Evolutionary conservation across 805 yeast genomes (phyloP), one percentile per base, ranked within the genome.

Genomic region (Suhomyces tanzawaensis): DNA sequence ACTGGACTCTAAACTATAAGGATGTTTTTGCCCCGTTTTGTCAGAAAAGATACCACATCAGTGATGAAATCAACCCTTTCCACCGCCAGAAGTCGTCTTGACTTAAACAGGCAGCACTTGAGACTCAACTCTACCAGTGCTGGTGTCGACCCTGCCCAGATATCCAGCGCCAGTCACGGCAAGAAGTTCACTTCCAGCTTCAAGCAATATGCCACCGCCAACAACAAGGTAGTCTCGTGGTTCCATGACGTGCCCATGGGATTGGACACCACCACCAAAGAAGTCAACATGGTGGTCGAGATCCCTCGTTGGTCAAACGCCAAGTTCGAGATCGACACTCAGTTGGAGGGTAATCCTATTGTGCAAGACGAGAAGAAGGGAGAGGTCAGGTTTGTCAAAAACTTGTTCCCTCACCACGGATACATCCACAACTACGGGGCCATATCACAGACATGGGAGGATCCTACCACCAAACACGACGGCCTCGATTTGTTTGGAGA

Each of bases 361-460:
- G 72, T 76, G 3, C 96, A 87, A 58, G 96, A 87, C 57, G 67
- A 74, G 19, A 83, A 82, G 60, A 83, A 85, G 49, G 91, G 86
- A 4, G 70, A 82, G 47, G 74, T 82, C 25, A 69, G 96, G 52
- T 87, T 81, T 51, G 84, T 87, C 22, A 75, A 82, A 52, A 87
- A 87, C 64, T 66, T 85, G 16, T 87, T 82, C 67, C 95, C 95
- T 7, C 81, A 74, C 58, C 82, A 82, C 49, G 95, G 95, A 1
- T 86, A 85, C 60, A 82, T 87, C 39, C 90, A 82, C 61, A 87
- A 87, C 64, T 87, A 87, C 57, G 95, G 96, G 31, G 91, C 95
- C 3, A 71, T 86, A 51, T 90, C 95, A 13, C 95, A 86, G 68
- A 91, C 98, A 3, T 91, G 98, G 98, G 99, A 91, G 64, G 95